Conservation (phyloP, 805 yeast species). For the Teunomyces stri region DNA sequence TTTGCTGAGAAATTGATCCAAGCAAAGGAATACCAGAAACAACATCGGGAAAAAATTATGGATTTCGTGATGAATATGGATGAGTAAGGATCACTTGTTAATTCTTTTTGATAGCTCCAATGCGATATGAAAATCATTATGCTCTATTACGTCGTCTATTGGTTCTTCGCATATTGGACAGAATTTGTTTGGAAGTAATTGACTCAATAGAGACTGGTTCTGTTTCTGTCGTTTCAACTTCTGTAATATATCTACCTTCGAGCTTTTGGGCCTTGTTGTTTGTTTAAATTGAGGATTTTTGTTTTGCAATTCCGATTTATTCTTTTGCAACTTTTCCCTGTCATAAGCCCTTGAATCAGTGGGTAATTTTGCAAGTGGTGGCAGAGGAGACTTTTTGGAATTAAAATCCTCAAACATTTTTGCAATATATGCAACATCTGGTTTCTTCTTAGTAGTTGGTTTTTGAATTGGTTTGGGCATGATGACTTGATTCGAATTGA, state of each 20-base stretch:
- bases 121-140: slow-evolving; percentile 55
- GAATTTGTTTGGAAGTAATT: slow-evolving; percentile 15
- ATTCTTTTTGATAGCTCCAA: slow-evolving; percentile 44
- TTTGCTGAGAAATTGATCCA: slow-evolving; percentile 52
- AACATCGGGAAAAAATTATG: slow-evolving; percentile 57
- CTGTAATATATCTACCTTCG: slow-evolving; percentile 8
- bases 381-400: neutral
- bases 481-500: slow-evolving; percentile 8
- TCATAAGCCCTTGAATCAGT: neutral
- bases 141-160: slow-evolving; percentile 43
- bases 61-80: slow-evolving; percentile 49
- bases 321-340: neutral
- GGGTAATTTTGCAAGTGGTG: neutral
- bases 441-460: neutral
- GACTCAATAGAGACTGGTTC: slow-evolving; percentile 11
- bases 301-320: neutral
- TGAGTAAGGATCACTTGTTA: slow-evolving; percentile 16
- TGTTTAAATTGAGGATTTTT: neutral
- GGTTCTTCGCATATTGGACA: slow-evolving; percentile 27
- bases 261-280: neutral
- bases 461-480: neutral
- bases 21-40: slow-evolving; percentile 48
- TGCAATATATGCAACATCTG: slow-evolving; percentile 1
- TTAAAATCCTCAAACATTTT: neutral
- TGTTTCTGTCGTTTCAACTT: slow-evolving; percentile 8